Base-by-base conservation (phyloP, 78 protist species). In the Dictyostelium intermedium region DNA sequence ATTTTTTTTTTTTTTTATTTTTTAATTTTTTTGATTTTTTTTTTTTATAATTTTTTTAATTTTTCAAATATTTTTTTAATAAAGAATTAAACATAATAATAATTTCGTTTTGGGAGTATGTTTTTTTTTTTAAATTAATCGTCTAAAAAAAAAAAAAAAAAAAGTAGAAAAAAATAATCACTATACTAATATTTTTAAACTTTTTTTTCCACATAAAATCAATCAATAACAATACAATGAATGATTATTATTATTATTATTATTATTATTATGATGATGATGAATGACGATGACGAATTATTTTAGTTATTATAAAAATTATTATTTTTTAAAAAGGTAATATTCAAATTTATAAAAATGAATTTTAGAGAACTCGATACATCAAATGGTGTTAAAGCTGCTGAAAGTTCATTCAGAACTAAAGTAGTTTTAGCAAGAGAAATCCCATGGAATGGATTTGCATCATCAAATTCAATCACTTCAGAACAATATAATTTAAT, bases 341-440 rank as follows among this genome's bases (percentile, higher is more conserved):
- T 45, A 45, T 45, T 45, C 61, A 50, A 50, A 14, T 50, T 10
- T 50, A 70, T n/a, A 45, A 56, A 16, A 81, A 53, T 81, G 85
- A 53, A 81, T 81, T 81, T 81, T 81, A 53, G 37, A 37, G 69
- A 81, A 32, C 34, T 53, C 43, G 85, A 89, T 69, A 80, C 87
- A 34, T 79, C 79, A n/a, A 89, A 89, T 80, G 93, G 93, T 69
- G 86, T 89, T 14, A 89, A 89, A 25, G 61, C 86, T 30, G 93
- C 87, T 9, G 93, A 89, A 66, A 73, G 69, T 11, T n/a, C 85
- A 16, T 89, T 89, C 43, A 82, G 84, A 66, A 80, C 81, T 14
- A 89, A 80, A 70, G 93, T 89, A 23, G 74, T 74, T 23, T 81
- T 81, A 81, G 66, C 82, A 37, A 82, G 93, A 79, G 61, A 61